Base-by-base conservation (phyloP, 257 asterid species). In the Lavandula angustifolia region DNA sequence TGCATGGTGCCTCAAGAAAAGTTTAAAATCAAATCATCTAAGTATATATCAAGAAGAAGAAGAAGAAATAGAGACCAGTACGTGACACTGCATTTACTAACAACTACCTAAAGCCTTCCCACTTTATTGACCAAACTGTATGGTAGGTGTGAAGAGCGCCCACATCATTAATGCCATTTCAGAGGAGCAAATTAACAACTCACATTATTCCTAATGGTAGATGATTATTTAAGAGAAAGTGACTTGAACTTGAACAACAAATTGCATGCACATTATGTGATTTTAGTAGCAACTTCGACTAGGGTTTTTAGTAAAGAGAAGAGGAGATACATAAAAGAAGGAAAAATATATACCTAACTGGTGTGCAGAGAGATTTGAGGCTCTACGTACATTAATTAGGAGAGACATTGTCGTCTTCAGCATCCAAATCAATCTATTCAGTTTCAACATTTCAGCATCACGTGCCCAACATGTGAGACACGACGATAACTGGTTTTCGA, bases 111-210 rank as follows among this genome's bases (percentile, higher is more conserved):
- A 75, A 82, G 79, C 74, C 56, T 59, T 59, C 44, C 71, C 38
- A 35, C 81, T 78, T 78, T 79, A 32, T 78, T 56, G 77, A 75
- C 71, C 9, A 69, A 73, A 73, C 69, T 62, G 75, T n/a, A 76
- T 47, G 75, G 82, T 83, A 76, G 86, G 73, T 80, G 81, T 29
- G 63, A 37, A 38, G 67, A 43, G 59, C 71, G 62, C 42, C 60
- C 53, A 38, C 77, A 63, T 60, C 73, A 73, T 73, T 78, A 49
- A 79, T 58, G 84, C 71, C 66, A 68, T 67, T 71, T 64, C 63
- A 33, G 70, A 74, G 51, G 32, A 57, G 73, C 73, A 57, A 40
- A 29, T 22, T 17, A 40, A 46, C 62, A 42, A 10, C 32, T 70
- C 27, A 22, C 27, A 22, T 22, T 22, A 22, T 22, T 22, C 27